Percentiles rank a stretch among this genome's conserved stretches.
phyloP scores from a whole-genome alignment of 176 grass and related monocot species.

The Aegilops sharonensis region DNA sequence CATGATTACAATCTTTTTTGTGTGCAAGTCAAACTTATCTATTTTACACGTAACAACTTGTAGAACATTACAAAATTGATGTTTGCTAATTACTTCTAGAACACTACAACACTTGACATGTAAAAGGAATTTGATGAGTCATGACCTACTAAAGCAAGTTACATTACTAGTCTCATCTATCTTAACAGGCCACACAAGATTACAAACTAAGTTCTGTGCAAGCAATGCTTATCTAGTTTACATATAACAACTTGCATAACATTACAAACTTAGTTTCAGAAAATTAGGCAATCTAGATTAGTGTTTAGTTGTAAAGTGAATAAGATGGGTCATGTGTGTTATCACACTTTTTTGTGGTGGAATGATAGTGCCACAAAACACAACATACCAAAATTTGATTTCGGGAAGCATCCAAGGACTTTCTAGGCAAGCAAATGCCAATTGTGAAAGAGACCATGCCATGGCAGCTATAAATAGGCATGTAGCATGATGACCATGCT shows the following conservation, averaged over 20 bases:
- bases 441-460: neutral
- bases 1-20: too few species aligned
- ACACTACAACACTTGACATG: too few species aligned
- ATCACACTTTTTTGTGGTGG: neutral
- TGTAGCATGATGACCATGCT: neutral
- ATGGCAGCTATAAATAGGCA: neutral
- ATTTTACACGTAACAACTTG: too few species aligned
- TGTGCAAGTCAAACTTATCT: too few species aligned
- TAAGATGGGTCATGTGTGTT: neutral
- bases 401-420: too few species aligned
- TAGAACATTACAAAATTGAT: too few species aligned
- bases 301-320: neutral
- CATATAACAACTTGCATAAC: neutral
- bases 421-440: neutral
- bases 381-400: neutral
- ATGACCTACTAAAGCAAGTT: too few species aligned
- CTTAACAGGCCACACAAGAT: too few species aligned
- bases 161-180: too few species aligned
- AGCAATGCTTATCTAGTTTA: neutral
- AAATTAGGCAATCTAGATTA: neutral
- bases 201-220: neutral
- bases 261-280: slow-evolving; percentile 5
- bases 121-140: too few species aligned
- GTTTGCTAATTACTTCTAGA: too few species aligned
- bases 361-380: neutral